Base-by-base conservation (phyloP, 345 rosid species). In the Clausena lansium region DNA sequence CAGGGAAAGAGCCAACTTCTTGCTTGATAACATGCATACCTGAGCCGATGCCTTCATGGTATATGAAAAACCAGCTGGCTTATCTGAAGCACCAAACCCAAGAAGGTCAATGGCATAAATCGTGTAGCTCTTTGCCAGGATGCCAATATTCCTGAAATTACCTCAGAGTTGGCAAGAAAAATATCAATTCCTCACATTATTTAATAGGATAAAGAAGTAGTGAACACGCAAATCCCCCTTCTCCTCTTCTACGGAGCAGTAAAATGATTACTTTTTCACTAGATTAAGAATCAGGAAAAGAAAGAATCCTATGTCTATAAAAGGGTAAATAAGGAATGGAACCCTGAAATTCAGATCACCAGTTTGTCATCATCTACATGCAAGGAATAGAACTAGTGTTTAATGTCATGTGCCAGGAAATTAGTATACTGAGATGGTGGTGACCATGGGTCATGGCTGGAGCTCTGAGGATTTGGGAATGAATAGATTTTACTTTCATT, bases 31-130 rank as follows among this genome's bases (percentile, higher is more conserved):
- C 61, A 28, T 4, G 4, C 58, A 24, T 86, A 91, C 98, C 92
- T 95, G 82, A 78, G 98, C 94, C 98, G 97, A 95, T 78, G 88
- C 79, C 77, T 95, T 97, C 97, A 92, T 94, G 6, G 92, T 87
- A 76, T 90, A 91, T 41, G 90, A 59, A 81, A 89, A 94, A 28
- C 91, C 88, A 55, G 47, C 52, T 0, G 97, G 98, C 92, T 95
- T 95, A 28, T 91, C 98, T 0, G 98, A 95, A 77, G 79, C 91
- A 68, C 98, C 97, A 83, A 91, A 95, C 1, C 98, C 98, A 19
- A 95, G 88, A 77, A 95, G 98, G 81, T 95, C 98, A 77, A 95
- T 81, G 1, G 97, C 98, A 78, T 95, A 95, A 66, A 95, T 93
- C 20, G 86, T 82, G 67, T 89, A 82, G 69, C 78, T 77, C 67